These are phyloP conservation scores for Aspergillus nidulans DNA, from an alignment of 495 filamentous ascomycete species.

Conservation along the genomic window DNA sequence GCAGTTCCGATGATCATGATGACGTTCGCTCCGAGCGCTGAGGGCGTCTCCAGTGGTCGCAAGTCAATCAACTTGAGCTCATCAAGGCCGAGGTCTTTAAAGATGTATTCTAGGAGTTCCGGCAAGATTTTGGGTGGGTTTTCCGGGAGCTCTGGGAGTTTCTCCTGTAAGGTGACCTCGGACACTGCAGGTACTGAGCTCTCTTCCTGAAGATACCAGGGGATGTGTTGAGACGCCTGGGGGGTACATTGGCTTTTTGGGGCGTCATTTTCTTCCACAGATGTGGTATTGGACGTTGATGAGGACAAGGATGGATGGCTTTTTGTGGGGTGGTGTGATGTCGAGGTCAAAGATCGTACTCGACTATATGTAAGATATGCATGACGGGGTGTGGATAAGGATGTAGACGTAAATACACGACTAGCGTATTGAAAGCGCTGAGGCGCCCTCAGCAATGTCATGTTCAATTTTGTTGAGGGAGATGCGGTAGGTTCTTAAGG, in stretches of 20 bases:
- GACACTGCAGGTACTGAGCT: conserved; percentile 38
- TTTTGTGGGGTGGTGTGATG: conserved; percentile 1
- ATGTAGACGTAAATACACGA: neutral
- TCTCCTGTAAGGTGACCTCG: conserved; percentile 55
- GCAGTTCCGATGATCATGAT: conserved; percentile 94
- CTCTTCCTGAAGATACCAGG: conserved; percentile 88
- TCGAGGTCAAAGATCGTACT: conserved; percentile 9
- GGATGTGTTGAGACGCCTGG: conserved; percentile 34
- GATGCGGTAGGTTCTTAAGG: neutral
- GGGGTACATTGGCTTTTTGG: neutral
- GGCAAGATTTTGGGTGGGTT: conserved; percentile 68
- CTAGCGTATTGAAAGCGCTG: neutral
- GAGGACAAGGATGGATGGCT: neutral
- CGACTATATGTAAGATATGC: conserved; percentile 5
- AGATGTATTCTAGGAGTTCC: conserved; percentile 70
- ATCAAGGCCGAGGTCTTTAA: conserved; percentile 78
- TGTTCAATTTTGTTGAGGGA: conserved; percentile 1
- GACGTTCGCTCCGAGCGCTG: conserved; percentile 79
- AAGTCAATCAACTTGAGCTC: conserved; percentile 74
- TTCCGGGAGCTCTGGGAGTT: conserved; percentile 71
- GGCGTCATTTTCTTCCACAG: conserved; percentile 10
- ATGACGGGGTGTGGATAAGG: conserved; percentile 1
- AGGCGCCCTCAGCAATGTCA: conserved; percentile 3
- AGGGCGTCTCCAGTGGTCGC: conserved; percentile 75
- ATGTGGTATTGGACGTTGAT: conserved; percentile 21